These are phyloP conservation scores for Friedmanniomyces simplex DNA, from an alignment of 495 filamentous ascomycete species.

Conservation along the genomic window DNA sequence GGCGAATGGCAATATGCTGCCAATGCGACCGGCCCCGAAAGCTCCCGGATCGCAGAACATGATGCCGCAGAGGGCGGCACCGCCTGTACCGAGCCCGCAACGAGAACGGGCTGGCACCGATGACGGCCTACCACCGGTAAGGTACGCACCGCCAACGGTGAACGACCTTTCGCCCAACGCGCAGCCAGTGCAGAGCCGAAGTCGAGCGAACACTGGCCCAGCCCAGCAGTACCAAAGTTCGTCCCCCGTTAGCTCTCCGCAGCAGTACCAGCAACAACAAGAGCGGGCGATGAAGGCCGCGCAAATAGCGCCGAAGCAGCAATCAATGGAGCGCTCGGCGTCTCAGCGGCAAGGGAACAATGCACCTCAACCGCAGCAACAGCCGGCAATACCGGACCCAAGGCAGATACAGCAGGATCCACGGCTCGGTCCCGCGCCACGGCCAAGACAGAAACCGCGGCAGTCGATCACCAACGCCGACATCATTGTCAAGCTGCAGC, in stretches of 20 bases:
- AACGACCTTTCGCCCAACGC: slow-evolving; percentile 37
- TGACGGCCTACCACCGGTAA: slow-evolving; percentile 26
- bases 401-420: slow-evolving; percentile 39
- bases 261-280: slow-evolving; percentile 71
- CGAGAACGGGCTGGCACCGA: slow-evolving; percentile 18
- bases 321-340: slow-evolving; percentile 49
- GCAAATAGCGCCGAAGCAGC: slow-evolving; percentile 52
- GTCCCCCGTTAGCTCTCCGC: slow-evolving; percentile 12
- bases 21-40: slow-evolving; percentile 56
- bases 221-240: slow-evolving; percentile 6
- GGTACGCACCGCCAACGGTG: slow-evolving; percentile 28
- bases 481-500: slow-evolving; percentile 68
- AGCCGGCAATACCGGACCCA: slow-evolving; percentile 43
- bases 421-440: slow-evolving; percentile 44
- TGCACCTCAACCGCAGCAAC: slow-evolving; percentile 44
- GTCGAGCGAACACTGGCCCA: slow-evolving; percentile 32
- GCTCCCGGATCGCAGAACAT: slow-evolving; percentile 39
- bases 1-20: slow-evolving; percentile 48
- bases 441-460: slow-evolving; percentile 65
- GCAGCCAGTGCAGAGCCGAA: slow-evolving; percentile 34
- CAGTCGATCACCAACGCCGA: slow-evolving; percentile 63
- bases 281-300: slow-evolving; percentile 66
- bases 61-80: slow-evolving; percentile 35
- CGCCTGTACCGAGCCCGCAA: slow-evolving; percentile 28
- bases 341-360: slow-evolving; percentile 48